These are phyloP conservation scores for Sporothrix brunneoviolacea DNA, from an alignment of 2,329 filamentous ascomycete species.

Conservation along the genomic window DNA sequence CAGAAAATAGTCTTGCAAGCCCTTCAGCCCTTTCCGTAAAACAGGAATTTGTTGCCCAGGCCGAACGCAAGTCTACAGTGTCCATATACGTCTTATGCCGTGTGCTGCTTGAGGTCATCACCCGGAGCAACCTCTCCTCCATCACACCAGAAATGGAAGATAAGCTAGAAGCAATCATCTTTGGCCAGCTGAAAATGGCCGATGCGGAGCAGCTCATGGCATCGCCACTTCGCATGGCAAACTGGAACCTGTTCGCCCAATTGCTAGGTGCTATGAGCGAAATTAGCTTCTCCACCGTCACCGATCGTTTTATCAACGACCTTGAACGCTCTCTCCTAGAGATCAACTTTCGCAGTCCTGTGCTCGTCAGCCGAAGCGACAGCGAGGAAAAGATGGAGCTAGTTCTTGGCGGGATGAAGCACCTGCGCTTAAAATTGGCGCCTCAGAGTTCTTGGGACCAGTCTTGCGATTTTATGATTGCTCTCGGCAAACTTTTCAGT, in stretches of 20 bases:
- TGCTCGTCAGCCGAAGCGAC: slow-evolving; percentile 50
- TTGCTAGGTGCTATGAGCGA: slow-evolving; percentile 94
- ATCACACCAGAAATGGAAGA: slow-evolving; percentile 91
- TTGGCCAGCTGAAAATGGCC: slow-evolving; percentile 84
- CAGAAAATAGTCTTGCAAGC: slow-evolving; percentile 27
- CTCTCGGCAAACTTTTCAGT: slow-evolving; percentile 73
- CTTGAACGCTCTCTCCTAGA: slow-evolving; percentile 73
- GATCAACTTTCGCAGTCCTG: slow-evolving; percentile 61
- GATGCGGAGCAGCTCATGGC: slow-evolving; percentile 73
- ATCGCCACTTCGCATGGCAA: slow-evolving; percentile 80
- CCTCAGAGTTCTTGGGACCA: slow-evolving; percentile 73
- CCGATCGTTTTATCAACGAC: slow-evolving; percentile 73
- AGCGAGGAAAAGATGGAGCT: slow-evolving; percentile 78
- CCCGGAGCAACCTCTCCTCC: slow-evolving; percentile 73
- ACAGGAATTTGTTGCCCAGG: slow-evolving; percentile 68
- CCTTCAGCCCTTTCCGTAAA: slow-evolving; percentile 39
- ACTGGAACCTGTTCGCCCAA: slow-evolving; percentile 92
- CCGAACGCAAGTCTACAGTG: slow-evolving; percentile 84
- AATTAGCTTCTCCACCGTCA: slow-evolving; percentile 79
- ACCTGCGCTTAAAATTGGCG: slow-evolving; percentile 68
- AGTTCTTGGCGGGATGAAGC: slow-evolving; percentile 85
- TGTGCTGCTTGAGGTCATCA: slow-evolving; percentile 88
- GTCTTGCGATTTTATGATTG: slow-evolving; percentile 82
- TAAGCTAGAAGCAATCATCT: slow-evolving; percentile 91
- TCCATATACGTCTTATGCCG: slow-evolving; percentile 95